phyloP scores from a whole-genome alignment of 2,329 filamentous ascomycete species.

The Ascomycota sp. region DNA sequence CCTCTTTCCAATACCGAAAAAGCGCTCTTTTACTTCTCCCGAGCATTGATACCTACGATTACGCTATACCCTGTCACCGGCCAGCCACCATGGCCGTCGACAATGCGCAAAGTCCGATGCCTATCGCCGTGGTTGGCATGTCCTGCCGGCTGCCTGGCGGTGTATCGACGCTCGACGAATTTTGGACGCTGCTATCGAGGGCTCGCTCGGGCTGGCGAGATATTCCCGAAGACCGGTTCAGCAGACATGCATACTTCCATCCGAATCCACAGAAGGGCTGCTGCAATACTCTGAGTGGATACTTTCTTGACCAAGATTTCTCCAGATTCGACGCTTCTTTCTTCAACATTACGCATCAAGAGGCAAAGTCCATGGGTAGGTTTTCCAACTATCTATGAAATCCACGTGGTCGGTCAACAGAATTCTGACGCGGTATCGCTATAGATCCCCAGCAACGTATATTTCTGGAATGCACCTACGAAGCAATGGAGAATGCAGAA shows the following conservation, averaged over 20 bases:
- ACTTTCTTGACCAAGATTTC: slow-evolving; percentile 25
- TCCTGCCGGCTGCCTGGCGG: slow-evolving; percentile 24
- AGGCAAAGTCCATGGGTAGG: slow-evolving; percentile 24
- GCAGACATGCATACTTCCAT: slow-evolving; percentile 19
- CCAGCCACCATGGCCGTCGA: slow-evolving; percentile 1
- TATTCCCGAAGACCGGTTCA: slow-evolving; percentile 26
- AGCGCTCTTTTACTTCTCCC: not conserved
- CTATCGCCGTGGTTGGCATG: slow-evolving; percentile 27
- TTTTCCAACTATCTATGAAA: not conserved
- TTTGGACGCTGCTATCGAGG: slow-evolving; percentile 22
- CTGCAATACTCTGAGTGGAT: slow-evolving; percentile 15
- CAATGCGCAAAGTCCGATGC: slow-evolving; percentile 4
- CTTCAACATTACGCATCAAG: slow-evolving; percentile 29
- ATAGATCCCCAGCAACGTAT: slow-evolving; percentile 31
- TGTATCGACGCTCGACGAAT: slow-evolving; percentile 19
- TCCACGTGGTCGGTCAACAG: too few relatives aligned
- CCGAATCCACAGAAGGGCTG: slow-evolving; percentile 20
- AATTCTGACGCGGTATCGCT: not conserved
- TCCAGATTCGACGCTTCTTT: slow-evolving; percentile 29
- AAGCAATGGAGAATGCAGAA: slow-evolving; percentile 32
- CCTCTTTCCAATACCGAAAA: too few relatives aligned
- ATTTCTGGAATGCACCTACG: slow-evolving; percentile 31
- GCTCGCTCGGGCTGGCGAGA: slow-evolving; percentile 19
- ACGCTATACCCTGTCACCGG: not conserved
- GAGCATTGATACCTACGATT: too few relatives aligned